Evolutionary conservation across 495 filamentous ascomycete species (phyloP), one percentile per base, ranked within the genome.

Genomic region (Penicillium steckii): DNA sequence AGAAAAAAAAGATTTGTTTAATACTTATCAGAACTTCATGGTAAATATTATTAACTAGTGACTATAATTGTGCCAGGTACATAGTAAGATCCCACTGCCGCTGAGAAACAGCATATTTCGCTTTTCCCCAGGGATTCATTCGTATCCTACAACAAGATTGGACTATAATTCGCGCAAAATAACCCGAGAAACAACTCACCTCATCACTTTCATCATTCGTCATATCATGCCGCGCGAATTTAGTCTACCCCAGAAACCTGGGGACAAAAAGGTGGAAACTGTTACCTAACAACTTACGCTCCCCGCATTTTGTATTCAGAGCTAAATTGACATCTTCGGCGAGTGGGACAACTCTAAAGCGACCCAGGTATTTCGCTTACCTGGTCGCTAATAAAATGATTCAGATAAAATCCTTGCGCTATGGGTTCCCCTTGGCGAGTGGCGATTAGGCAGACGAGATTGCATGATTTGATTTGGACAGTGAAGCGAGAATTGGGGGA

Each of bases 251-350:
- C 64, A 61, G 66, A 64, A 40, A 57, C 37, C 33, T 13, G 51
- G 44, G 44, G 37, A n/a, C 37, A 35, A 50, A 48, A 37, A 15
- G 38, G 68, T 70, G 68, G 64, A 71, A 71, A 52, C 66, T 61
- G 60, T 71, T 71, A 71, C 52, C 48, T 71, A 71, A 71, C 53
- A 61, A 41, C 41, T 64, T 60, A 40, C 25, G 15, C 19, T 41
- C 56, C 59, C 68, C 68, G 61, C 68, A 67, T 60, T 68, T 55
- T 53, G 45, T 45, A 37, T 6, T 5, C 47, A 37, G 48, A 41
- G 52, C 45, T 52, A 48, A 49, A 49, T 17, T 30, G 37, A 52
- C 21, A 40, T 22, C 44, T 15, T 24, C 45, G 30, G 35, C 21
- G 29, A 40, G 48, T 48, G 45, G 46, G 49, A 53, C 49, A 59